Evolutionary conservation across 2,329 filamentous ascomycete genomes (phyloP).

Genomic region (Fusarium musae): DNA sequence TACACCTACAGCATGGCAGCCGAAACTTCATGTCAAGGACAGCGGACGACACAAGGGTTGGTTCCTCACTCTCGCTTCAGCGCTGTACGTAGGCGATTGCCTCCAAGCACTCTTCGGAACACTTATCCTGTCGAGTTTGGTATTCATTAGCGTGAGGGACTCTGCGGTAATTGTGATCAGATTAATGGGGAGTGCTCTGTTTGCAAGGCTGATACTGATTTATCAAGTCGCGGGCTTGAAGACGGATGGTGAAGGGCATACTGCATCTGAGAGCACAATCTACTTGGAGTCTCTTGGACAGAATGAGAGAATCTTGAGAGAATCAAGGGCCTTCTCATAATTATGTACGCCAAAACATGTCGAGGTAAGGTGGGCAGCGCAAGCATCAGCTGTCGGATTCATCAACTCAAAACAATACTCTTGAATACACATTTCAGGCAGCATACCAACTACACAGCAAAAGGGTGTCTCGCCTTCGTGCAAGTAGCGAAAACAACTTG

Average conservation of each 20-base stretch:
- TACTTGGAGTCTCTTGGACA: not conserved
- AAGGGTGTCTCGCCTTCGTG: not conserved
- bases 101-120: constrained; percentile 29
- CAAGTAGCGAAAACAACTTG: not conserved
- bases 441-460: not conserved
- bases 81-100: constrained; percentile 18
- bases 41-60: not conserved
- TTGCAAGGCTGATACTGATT: constrained; percentile 14
- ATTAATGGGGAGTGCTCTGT: constrained; percentile 20
- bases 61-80: constrained; percentile 16
- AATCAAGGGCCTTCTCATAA: not conserved
- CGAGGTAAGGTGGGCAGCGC: not conserved
- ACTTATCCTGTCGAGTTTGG: constrained; percentile 25
- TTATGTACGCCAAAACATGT: not conserved
- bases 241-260: not conserved
- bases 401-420: not conserved
- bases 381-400: not conserved
- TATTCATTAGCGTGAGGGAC: constrained; percentile 30
- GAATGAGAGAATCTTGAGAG: not conserved
- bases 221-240: constrained; percentile 22
- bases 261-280: not conserved
- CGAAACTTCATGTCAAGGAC: not conserved
- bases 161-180: constrained; percentile 21
- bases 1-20: constrained; percentile 4
- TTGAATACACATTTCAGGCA: not conserved